Conservation (phyloP, 2,329 filamentous ascomycete species). For the Paecilomyces fulvus region DNA sequence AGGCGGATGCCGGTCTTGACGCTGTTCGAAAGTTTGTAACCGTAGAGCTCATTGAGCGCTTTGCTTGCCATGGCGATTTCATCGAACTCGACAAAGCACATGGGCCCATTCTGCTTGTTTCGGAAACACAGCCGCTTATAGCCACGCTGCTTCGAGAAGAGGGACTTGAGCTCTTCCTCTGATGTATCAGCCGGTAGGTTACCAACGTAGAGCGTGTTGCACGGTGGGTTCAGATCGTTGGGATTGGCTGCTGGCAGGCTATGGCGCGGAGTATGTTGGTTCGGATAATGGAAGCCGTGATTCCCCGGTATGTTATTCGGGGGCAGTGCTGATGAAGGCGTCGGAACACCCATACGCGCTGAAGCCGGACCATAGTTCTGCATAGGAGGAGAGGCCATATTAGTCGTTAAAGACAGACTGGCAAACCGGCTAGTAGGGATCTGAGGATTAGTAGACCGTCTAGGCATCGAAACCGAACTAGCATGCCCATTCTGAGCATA, state of each 20-base stretch:
- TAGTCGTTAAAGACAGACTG: slow-evolving; percentile 64
- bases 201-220: slow-evolving; percentile 97
- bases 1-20: slow-evolving; percentile 90
- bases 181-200: slow-evolving; percentile 88
- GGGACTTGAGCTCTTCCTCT: slow-evolving; percentile 87
- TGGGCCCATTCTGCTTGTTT: slow-evolving; percentile 89
- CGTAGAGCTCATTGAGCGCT: slow-evolving; percentile 81
- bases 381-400: slow-evolving; percentile 48
- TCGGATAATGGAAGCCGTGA: slow-evolving; percentile 48
- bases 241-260: slow-evolving; percentile 83
- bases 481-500: slow-evolving; percentile 62
- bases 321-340: slow-evolving; percentile 49
- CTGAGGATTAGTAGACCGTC: slow-evolving; percentile 64
- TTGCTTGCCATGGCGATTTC: slow-evolving; percentile 88
- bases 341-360: slow-evolving; percentile 40
- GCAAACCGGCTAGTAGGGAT: slow-evolving; percentile 62
- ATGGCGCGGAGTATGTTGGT: slow-evolving; percentile 51
- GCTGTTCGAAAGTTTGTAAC: slow-evolving; percentile 78
- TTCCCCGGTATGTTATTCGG: slow-evolving; percentile 44
- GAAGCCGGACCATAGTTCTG: slow-evolving; percentile 44
- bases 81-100: slow-evolving; percentile 99
- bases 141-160: slow-evolving; percentile 87
- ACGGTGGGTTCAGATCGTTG: slow-evolving; percentile 92
- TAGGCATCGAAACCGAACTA: slow-evolving; percentile 34
- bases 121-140: slow-evolving; percentile 94